Evolutionary conservation across 345 rosid species (phyloP).

Genomic region (Raphanus sativus): DNA sequence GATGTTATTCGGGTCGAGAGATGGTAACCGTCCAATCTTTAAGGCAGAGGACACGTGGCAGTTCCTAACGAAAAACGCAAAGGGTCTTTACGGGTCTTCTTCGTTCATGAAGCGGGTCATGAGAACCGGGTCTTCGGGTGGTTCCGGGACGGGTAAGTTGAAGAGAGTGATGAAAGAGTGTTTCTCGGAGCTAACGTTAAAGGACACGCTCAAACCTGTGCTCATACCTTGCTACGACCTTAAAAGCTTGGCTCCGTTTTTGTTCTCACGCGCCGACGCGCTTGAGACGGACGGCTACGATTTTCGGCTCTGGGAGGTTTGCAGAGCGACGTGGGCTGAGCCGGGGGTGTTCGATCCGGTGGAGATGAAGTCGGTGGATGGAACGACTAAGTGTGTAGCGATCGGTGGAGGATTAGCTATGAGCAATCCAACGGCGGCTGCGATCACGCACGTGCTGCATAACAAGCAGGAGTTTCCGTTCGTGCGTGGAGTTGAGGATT

Average conservation of each 20-base stretch:
- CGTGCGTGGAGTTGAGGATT: conserved; percentile 91
- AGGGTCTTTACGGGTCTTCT: conserved; percentile 52
- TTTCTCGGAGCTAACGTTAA: conserved; percentile 67
- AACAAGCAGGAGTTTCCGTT: conserved; percentile 97
- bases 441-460: conserved; percentile 93
- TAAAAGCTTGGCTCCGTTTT: conserved; percentile 78
- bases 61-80: conserved; percentile 69
- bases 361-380: conserved; percentile 67
- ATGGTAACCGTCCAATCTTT: conserved; percentile 68
- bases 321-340: conserved; percentile 91
- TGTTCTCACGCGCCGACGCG: conserved; percentile 96
- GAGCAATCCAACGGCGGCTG: conserved; percentile 91
- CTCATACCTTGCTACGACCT: conserved; percentile 87
- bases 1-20: conserved; percentile 83
- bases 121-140: conserved; percentile 48
- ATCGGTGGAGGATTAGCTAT: conserved; percentile 84
- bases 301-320: conserved; percentile 85
- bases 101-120: conserved; percentile 47
- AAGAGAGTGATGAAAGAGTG: conserved; percentile 71
- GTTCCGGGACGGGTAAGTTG: conserved; percentile 46
- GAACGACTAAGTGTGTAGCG: conserved; percentile 72
- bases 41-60: conserved; percentile 91
- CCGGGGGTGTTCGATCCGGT: conserved; percentile 79
- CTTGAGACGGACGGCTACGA: conserved; percentile 83
- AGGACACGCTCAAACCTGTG: conserved; percentile 68